These are phyloP conservation scores for Salmacisia buchloeana DNA, from an alignment of 1,284 basidiomycete species.

Conservation along the genomic window DNA sequence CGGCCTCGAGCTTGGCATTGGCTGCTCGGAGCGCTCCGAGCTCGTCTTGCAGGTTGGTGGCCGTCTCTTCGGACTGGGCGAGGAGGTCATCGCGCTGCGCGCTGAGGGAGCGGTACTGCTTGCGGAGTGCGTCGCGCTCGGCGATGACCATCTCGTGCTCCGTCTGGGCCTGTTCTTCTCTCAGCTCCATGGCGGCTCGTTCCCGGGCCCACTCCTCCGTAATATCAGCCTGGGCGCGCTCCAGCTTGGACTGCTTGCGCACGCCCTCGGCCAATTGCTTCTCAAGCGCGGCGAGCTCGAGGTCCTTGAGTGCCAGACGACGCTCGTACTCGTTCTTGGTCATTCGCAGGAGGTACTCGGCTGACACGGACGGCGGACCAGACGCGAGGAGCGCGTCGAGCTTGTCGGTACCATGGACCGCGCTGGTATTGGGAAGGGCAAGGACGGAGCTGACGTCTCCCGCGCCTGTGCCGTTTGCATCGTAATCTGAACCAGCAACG, in stretches of 20 bases:
- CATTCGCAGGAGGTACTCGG: neutral
- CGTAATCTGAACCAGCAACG: neutral
- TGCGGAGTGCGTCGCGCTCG: neutral
- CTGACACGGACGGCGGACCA: conserved; percentile 3
- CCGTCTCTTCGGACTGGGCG: neutral
- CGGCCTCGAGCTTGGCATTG: neutral
- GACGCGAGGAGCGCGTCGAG: conserved; percentile 4
- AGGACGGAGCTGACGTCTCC: neutral
- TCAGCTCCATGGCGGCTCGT: too few relatives aligned
- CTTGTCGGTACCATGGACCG: neutral
- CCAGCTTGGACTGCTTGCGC: neutral
- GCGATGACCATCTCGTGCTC: neutral
- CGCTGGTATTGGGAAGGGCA: neutral
- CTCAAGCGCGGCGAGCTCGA: neutral
- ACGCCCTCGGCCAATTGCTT: neutral
- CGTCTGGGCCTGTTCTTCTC: neutral
- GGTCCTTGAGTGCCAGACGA: neutral
- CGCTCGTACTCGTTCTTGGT: conserved; percentile 7
- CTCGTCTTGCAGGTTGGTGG: neutral
- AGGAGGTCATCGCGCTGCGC: neutral
- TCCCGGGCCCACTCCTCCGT: neutral
- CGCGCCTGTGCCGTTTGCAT: neutral
- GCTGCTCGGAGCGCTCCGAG: neutral
- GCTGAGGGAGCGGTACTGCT: neutral
- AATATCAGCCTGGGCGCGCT: neutral